Evolutionary conservation across 2,329 filamentous ascomycete genomes (phyloP).

Genomic region (Dichotomopilus funicola): DNA sequence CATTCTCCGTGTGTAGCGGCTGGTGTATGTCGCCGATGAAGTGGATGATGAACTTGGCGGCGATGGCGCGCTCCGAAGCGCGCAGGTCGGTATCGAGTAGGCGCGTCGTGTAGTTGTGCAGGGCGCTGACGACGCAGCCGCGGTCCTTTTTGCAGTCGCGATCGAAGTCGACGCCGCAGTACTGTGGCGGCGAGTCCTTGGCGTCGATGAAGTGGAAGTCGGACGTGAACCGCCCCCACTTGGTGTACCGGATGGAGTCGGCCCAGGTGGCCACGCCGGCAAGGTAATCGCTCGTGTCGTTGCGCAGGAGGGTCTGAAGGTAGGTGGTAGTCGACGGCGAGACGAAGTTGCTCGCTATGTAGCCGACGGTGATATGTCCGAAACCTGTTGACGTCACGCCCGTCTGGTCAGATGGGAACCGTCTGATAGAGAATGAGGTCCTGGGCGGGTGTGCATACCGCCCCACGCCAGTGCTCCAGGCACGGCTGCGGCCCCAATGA

Average conservation of each 20-base stretch:
- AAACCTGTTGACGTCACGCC: conserved; percentile 37
- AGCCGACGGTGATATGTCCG: conserved; percentile 60
- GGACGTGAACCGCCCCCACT: conserved; percentile 54
- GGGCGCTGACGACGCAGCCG: conserved; percentile 57
- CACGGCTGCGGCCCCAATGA: conserved; percentile 26
- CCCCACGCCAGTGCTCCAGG: conserved; percentile 37
- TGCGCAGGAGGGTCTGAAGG: conserved; percentile 52
- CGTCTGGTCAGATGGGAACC: neutral
- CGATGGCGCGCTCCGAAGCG: conserved; percentile 45
- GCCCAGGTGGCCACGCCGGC: conserved; percentile 61
- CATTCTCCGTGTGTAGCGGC: conserved; percentile 59
- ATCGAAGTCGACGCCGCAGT: conserved; percentile 50
- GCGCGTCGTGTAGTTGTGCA: conserved; percentile 55
- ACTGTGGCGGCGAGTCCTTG: conserved; percentile 52
- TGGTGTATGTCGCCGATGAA: conserved; percentile 67
- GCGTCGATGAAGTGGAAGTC: conserved; percentile 66
- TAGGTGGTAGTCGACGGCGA: conserved; percentile 47
- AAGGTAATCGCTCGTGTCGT: conserved; percentile 50
- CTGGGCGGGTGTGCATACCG: conserved; percentile 26
- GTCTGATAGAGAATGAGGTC: neutral
- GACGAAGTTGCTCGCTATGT: conserved; percentile 56
- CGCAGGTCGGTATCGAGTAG: conserved; percentile 41
- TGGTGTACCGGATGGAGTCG: conserved; percentile 58
- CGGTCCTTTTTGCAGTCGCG: conserved; percentile 53
- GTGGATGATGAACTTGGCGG: conserved; percentile 61